Conservation (phyloP, 768 basidiomycete genomes). For the Pleurotus platypus region DNA sequence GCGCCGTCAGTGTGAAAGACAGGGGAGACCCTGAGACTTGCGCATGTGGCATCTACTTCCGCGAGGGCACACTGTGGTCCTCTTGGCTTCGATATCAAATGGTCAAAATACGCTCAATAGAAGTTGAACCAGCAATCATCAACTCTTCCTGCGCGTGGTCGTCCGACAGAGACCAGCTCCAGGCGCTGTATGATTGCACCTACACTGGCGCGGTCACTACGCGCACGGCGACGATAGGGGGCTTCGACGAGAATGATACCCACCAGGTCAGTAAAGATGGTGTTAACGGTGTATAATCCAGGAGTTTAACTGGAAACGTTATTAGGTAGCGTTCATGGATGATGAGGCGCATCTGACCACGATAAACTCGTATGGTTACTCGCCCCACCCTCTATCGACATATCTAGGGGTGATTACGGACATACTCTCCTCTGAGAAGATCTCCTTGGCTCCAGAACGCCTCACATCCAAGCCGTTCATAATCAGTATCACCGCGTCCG, state of each 20-base stretch:
- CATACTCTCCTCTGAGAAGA: conserved; percentile 34
- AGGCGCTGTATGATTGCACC: conserved; percentile 59
- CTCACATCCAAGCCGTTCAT: conserved; percentile 52
- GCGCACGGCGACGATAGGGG: conserved; percentile 67
- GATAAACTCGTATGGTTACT: conserved; percentile 86
- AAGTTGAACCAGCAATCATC: conserved; percentile 61
- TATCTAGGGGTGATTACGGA: conserved; percentile 66
- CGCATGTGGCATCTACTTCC: neutral
- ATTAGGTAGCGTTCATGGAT: conserved; percentile 58
- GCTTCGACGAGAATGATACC: conserved; percentile 61
- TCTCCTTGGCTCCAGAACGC: neutral
- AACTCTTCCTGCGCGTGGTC: conserved; percentile 86
- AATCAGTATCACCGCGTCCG: conserved; percentile 72
- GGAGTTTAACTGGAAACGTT: conserved; percentile 2
- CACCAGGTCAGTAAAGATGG: conserved; percentile 46
- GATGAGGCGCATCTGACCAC: conserved; percentile 45
- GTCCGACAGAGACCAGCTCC: conserved; percentile 60
- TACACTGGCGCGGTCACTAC: conserved; percentile 80
- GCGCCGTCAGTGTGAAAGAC: neutral
- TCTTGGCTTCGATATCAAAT: conserved; percentile 26
- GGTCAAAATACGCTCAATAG: conserved; percentile 55
- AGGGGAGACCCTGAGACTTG: neutral
- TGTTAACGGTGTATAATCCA: too few relatives aligned
- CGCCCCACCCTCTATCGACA: conserved; percentile 63
- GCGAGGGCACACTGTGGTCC: neutral